Evolutionary conservation across 257 asterid genomes (phyloP).

Genomic region (Cruciata laevipes): DNA sequence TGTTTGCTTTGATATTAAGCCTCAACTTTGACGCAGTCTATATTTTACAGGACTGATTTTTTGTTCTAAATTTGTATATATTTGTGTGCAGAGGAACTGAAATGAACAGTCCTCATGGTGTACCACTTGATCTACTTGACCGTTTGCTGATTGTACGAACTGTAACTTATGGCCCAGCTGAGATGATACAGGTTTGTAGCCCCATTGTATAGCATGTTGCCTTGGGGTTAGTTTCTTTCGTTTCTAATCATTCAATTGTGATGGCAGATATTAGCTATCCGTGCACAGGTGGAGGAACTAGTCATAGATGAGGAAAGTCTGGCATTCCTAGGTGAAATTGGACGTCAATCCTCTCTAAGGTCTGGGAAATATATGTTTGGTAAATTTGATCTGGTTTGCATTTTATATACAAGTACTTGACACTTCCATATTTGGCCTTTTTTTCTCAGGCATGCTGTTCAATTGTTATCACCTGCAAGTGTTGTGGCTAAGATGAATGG

Average conservation of each 20-base stretch:
- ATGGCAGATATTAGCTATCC: slow-evolving; percentile 76
- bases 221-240: background rate
- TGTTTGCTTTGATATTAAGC: too few relatives aligned
- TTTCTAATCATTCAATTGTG: slow-evolving; percentile 7
- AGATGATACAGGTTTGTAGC: slow-evolving; percentile 79
- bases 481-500: slow-evolving; percentile 79
- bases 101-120: slow-evolving; percentile 91
- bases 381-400: background rate
- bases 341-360: slow-evolving; percentile 84
- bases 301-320: slow-evolving; percentile 81
- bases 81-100: slow-evolving; percentile 73
- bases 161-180: slow-evolving; percentile 91
- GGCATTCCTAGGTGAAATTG: slow-evolving; percentile 85
- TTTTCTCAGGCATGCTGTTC: slow-evolving; percentile 70
- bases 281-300: slow-evolving; percentile 94
- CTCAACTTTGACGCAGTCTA: background rate
- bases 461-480: slow-evolving; percentile 83
- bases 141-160: slow-evolving; percentile 89
- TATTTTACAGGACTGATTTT: background rate
- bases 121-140: slow-evolving; percentile 87
- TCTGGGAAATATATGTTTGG: slow-evolving; percentile 11
- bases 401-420: background rate
- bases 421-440: slow-evolving; percentile 1
- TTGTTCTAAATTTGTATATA: background rate
- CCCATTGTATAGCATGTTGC: background rate